phyloP scores from a whole-genome alignment of 345 rosid species.

The Populus alba region DNA sequence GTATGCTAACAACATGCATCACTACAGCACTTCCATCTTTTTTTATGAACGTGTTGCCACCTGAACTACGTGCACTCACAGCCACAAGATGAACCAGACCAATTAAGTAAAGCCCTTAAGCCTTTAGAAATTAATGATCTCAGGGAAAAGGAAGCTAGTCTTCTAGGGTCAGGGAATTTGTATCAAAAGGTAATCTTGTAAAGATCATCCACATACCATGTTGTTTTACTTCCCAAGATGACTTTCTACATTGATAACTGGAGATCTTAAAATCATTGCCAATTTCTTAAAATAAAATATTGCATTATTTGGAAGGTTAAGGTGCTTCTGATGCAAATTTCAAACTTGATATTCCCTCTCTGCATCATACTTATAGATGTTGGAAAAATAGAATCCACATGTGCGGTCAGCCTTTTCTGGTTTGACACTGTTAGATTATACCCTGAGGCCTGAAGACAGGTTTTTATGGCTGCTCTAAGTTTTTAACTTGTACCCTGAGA shows the following conservation, averaged over 20 bases:
- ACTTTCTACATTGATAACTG: background rate
- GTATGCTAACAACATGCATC: conserved; percentile 35
- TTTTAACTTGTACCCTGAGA: background rate
- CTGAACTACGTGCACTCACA: conserved; percentile 5
- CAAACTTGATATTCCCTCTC: background rate
- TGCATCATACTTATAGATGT: background rate
- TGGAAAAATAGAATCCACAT: background rate
- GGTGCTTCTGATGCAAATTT: background rate
- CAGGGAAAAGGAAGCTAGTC: background rate
- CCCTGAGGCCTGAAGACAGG: background rate
- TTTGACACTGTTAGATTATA: background rate
- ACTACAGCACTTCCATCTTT: background rate
- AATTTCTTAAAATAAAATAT: background rate
- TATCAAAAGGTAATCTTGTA: background rate
- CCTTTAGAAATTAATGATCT: conserved; percentile 4
- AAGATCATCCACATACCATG: background rate
- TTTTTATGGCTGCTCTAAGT: background rate
- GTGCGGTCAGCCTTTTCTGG: background rate
- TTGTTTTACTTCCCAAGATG: background rate
- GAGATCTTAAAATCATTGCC: background rate
- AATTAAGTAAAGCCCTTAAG: background rate
- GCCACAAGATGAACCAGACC: background rate
- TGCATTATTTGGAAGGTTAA: background rate
- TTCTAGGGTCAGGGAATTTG: conserved; percentile 1
- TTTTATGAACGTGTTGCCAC: background rate